Evolutionary conservation across 208 protist species (phyloP), one percentile per base, ranked within the genome.

Genomic region (Trypanosoma grayi): DNA sequence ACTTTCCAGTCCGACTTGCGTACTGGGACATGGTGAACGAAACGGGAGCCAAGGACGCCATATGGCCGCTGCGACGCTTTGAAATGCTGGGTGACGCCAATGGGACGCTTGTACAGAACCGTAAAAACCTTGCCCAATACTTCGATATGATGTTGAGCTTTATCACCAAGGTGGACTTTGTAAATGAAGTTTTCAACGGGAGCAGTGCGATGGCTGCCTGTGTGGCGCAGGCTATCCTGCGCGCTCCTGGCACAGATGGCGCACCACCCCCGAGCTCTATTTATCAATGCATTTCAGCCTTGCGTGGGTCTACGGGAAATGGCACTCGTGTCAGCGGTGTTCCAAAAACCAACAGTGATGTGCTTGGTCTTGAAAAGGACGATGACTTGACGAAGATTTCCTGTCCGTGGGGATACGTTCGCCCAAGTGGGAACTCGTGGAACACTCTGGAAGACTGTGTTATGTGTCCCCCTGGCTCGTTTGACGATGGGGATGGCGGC

Each of bases 341-440:
- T 53, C 8, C 16, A 4, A 27, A 30, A 41, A n/a, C 36, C 4
- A 25, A 7, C 0, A n/a, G 25, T 27, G 10, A 11, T 3, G 18
- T 46, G 16, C 0, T 46, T 53, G 47, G 46, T n/a, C 6, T 40
- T 24, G 39, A 24, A 31, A 37, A 33, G 10, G 36, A 51, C 41
- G 48, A 33, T 20, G 13, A 36, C 4, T 16, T 62, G 47, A 40
- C 36, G 0, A 16, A 33, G 22, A 8, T 33, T 9, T 20, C 53
- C 3, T 68, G 62, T 45, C 43, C 62, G 0, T 68, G 62, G 62
- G 62, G 62, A 16, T 68, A 46, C 34, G 33, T 33, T 59, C 62
- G 52, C 41, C 48, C 52, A 34, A 60, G 62, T 40, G 62, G 62
- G 10, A 68, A 68, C 40, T 20, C 11, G 25, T 68, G 62, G 62